Base-by-base conservation (phyloP, 1,139 yeast genomes). In the Saccharomyces pastorianus region DNA sequence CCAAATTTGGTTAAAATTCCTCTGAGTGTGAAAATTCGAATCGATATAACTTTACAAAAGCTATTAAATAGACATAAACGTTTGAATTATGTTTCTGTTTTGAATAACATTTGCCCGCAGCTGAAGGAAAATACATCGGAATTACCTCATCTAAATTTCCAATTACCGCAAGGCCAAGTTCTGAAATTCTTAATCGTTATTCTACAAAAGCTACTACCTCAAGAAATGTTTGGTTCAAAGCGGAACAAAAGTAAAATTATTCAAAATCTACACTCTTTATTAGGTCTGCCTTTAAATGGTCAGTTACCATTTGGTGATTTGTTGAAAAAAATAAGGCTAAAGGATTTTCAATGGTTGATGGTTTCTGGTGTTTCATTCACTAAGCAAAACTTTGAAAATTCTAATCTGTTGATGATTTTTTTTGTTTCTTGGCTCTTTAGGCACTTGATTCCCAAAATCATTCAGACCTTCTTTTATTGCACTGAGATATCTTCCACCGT, bases 381-480 rank as follows among this genome's bases (percentile, higher is more conserved):
- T 9, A 47, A 44, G 17, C 38, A 48, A n/a, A 52, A 56, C 14
- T 51, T 53, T 31, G 51, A 56, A 8, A 34, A 46, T 8, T 28
- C 52, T 1, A 52, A 46, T 20, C 20, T 20, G 11, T 41, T 63
- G 17, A 26, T 57, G 25, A 46, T 42, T n/a, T 48, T 41, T 9
- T 59, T 64, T 20, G 26, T 87, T 1, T 51, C 57, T 2, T 91
- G 96, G 96, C 56, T 86, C 2, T 78, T 85, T 50, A 61, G 71
- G 0, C 52, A 53, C 0, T 75, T 83, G 51, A 58, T 88, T 1
- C 73, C 78, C 6, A 75, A 74, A 13, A 59, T 88, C 1, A 59
- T 88, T 0, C 68, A 73, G 0, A 68, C 77, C 0, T 82, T 80
- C 62, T 91, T 91, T 75, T 85, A 86, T 64, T 82, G 85, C 2